These are phyloP conservation scores for Bisporella sp. DNA, from an alignment of 2,329 filamentous ascomycete species.

Conservation along the genomic window DNA sequence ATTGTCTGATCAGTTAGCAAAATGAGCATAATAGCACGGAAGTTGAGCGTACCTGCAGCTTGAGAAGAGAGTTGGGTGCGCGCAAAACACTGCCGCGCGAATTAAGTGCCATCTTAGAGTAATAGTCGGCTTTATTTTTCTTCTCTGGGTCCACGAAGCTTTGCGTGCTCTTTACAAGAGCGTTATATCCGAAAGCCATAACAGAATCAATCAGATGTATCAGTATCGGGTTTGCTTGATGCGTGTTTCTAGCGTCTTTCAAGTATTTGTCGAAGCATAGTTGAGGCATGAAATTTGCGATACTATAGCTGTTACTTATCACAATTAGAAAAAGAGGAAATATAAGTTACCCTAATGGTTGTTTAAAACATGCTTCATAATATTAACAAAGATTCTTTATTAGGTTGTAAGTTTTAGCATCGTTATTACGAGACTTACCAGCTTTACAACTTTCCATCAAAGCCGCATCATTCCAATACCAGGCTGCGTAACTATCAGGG, in stretches of 20 bases:
- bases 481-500: constrained; percentile 1
- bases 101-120: constrained; percentile 1
- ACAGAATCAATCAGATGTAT: constrained; percentile 4
- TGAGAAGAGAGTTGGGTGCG: constrained; percentile 2
- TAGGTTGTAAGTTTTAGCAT: neutral
- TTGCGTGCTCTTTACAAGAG: constrained; percentile 1
- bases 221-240: neutral
- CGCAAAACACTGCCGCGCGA: constrained; percentile 1
- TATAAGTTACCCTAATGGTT: neutral
- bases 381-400: neutral
- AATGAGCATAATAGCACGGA: neutral
- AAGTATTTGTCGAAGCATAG: neutral
- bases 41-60: neutral
- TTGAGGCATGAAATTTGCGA: neutral
- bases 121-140: constrained; percentile 1
- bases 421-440: neutral
- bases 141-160: neutral
- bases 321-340: neutral
- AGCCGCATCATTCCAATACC: constrained; percentile 7
- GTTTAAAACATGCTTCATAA: neutral
- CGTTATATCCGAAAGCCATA: constrained; percentile 4
- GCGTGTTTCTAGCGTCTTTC: neutral
- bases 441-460: constrained; percentile 7
- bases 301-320: neutral
- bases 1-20: constrained; percentile 3